These are phyloP conservation scores for Cyclotella choctawhatcheeana DNA, from an alignment of 108 stramenopile genomes.

Conservation along the genomic window DNA sequence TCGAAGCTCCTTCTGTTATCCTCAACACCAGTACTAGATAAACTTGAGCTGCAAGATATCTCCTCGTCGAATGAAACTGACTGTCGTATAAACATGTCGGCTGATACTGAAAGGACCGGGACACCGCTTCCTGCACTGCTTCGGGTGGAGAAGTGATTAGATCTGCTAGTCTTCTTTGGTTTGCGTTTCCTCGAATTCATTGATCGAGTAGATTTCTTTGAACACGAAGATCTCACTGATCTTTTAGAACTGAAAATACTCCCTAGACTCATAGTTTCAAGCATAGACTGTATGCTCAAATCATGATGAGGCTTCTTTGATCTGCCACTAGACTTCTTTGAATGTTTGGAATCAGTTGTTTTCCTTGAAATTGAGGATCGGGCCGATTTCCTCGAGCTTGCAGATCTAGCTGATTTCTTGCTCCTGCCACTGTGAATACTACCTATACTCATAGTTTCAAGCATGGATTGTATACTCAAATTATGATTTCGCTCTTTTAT, in stretches of 20 bases:
- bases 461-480: neutral
- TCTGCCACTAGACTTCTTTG: slow-evolving; percentile 6
- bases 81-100: neutral
- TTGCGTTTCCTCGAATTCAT: too few relatives aligned
- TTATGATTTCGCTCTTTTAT: neutral
- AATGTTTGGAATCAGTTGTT: neutral
- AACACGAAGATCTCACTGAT: too few relatives aligned
- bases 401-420: neutral
- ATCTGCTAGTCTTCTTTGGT: too few relatives aligned
- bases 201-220: too few relatives aligned
- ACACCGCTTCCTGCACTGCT: neutral
- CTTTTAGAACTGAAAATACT: too few relatives aligned
- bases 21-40: neutral
- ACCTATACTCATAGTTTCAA: neutral
- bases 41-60: slow-evolving; percentile 6
- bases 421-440: neutral
- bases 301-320: too few relatives aligned
- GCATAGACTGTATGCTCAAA: too few relatives aligned
- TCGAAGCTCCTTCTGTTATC: too few relatives aligned
- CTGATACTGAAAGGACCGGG: slow-evolving; percentile 1
- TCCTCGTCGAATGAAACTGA: neutral
- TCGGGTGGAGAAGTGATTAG: too few relatives aligned
- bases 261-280: too few relatives aligned
- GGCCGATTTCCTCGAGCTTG: neutral
- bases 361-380: neutral